Conservation (phyloP, 2,329 filamentous ascomycete genomes). For the Didymella pinodella region DNA sequence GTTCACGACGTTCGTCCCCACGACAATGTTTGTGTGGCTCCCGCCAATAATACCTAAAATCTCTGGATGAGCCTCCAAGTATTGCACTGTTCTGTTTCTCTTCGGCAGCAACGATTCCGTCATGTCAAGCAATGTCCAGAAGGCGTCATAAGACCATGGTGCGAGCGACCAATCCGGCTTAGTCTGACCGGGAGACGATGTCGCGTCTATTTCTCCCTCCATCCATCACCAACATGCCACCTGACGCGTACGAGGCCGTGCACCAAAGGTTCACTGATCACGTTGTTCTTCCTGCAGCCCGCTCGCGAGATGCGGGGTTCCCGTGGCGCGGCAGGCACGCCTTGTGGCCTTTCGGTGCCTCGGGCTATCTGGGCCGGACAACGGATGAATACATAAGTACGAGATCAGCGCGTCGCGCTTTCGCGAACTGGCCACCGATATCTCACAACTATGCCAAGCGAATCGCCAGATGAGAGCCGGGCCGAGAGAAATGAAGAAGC, state of each 20-base stretch:
- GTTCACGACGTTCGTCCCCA: no score
- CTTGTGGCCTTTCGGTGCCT: background rate
- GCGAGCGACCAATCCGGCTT: background rate
- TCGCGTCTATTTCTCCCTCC: background rate
- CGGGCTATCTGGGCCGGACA: background rate
- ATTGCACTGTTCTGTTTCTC: background rate
- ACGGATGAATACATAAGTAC: conserved; percentile 20
- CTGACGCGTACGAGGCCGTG: background rate
- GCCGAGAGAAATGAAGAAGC: conserved; percentile 8
- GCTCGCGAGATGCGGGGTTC: conserved; percentile 13
- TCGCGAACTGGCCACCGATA: background rate
- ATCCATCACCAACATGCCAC: background rate
- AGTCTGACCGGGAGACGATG: background rate
- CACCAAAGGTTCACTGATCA: no score
- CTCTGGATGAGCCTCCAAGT: no score
- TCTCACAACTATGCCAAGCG: conserved; percentile 18
- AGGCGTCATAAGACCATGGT: background rate
- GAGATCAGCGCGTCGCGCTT: background rate
- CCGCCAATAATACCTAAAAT: background rate
- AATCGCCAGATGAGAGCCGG: conserved; percentile 13
- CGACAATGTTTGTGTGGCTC: background rate
- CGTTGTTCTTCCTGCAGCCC: background rate
- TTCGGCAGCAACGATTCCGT: background rate
- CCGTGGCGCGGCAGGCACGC: background rate
- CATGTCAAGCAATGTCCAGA: background rate